Evolutionary conservation across 164 flowering plant genomes (phyloP).

Genomic region (Stephania yunnanensis): DNA sequence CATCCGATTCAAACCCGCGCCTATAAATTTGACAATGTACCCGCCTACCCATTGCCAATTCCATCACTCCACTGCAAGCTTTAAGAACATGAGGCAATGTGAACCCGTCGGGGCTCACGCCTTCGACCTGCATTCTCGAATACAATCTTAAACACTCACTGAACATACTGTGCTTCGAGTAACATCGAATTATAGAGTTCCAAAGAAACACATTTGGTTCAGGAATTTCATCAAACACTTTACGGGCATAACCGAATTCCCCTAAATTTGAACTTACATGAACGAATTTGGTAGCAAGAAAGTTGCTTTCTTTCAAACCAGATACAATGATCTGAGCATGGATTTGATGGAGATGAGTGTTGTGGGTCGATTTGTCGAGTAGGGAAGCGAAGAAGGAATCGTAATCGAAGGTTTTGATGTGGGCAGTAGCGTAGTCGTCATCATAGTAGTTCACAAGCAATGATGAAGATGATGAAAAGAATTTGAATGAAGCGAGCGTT

Average conservation of each 20-base stretch:
- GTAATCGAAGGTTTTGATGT: constrained; percentile 11
- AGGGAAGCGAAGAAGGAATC: constrained; percentile 26
- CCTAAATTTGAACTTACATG: constrained; percentile 17
- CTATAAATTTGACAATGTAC: constrained; percentile 26
- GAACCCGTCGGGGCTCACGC: constrained; percentile 29
- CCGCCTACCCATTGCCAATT: constrained; percentile 7
- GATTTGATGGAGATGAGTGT: constrained; percentile 25
- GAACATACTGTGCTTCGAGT: constrained; percentile 37
- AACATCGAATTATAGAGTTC: constrained; percentile 66
- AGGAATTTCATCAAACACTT: constrained; percentile 62
- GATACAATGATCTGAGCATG: constrained; percentile 25
- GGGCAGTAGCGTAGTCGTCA: constrained; percentile 1
- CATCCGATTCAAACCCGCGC: constrained; percentile 29
- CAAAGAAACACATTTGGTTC: constrained; percentile 59
- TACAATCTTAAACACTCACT: constrained; percentile 45
- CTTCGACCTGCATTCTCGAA: constrained; percentile 40
- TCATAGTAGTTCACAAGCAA: constrained; percentile 13
- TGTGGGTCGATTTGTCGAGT: constrained; percentile 16
- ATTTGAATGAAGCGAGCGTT: constrained; percentile 2
- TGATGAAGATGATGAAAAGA: constrained; percentile 19
- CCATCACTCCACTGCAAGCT: constrained; percentile 22
- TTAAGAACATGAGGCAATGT: constrained; percentile 31
- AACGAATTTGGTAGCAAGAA: constrained; percentile 27
- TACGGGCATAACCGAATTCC: constrained; percentile 32
- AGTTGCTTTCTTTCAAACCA: constrained; percentile 23